Conservation (phyloP, 306 rosid genomes). For the Adenanthera pavonina region DNA sequence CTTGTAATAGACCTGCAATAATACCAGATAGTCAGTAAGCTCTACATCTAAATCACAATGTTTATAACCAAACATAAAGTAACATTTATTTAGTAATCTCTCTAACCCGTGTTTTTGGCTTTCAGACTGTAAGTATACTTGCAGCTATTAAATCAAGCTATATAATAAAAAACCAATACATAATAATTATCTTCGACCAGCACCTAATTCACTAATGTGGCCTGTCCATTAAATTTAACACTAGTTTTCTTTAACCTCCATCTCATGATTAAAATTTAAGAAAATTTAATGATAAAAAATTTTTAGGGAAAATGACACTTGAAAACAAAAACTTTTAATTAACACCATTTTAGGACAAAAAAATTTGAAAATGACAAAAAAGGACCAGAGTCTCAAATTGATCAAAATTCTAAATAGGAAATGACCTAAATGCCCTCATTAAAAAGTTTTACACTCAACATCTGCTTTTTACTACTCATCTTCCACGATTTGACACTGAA, state of each 20-base stretch:
- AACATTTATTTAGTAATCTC: slow-evolving; percentile 14
- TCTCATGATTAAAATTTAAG: not conserved
- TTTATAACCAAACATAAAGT: slow-evolving; percentile 1
- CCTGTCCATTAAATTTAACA: slow-evolving; percentile 33
- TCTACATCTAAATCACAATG: slow-evolving; percentile 26
- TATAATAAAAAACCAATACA: not conserved
- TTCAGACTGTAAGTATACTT: slow-evolving; percentile 4
- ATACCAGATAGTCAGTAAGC: slow-evolving; percentile 18
- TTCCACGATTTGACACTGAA: too few species aligned
- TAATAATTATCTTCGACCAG: slow-evolving; percentile 3
- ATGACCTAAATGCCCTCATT: too few species aligned
- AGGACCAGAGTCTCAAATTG: too few species aligned
- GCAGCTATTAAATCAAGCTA: slow-evolving; percentile 12
- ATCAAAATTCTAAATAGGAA: too few species aligned
- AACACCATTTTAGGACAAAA: too few species aligned
- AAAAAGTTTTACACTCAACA: too few species aligned
- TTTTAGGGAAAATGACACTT: slow-evolving; percentile 7
- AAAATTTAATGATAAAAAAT: not conserved
- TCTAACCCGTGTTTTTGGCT: slow-evolving; percentile 10
- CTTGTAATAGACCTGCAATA: slow-evolving; percentile 89
- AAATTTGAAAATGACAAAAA: too few species aligned
- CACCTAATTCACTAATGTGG: slow-evolving; percentile 31
- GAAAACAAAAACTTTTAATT: not conserved
- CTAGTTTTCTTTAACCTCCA: slow-evolving; percentile 1
- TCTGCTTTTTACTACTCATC: too few species aligned